Evolutionary conservation across 2,329 filamentous ascomycete species (phyloP), one percentile per base, ranked within the genome.

Genomic region (Fusarium foetens): DNA sequence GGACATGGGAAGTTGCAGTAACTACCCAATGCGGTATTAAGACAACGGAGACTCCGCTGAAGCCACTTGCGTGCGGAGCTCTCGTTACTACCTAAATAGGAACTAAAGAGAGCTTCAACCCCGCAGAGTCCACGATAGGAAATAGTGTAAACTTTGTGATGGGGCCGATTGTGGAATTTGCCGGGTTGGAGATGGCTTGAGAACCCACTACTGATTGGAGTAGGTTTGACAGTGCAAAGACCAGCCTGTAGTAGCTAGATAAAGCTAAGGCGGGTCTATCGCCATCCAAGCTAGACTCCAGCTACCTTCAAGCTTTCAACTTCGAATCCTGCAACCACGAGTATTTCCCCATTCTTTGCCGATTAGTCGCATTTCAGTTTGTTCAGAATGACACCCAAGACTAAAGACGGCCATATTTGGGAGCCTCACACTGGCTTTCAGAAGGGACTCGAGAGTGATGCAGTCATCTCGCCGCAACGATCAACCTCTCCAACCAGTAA

Each of bases 361-460:
- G 6, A 5, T 33, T 19, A 33, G 12, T 17, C 8, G 0, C 10
- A 13, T 8, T 4, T 16, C 16, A 0, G 6, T 13, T 19, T 9
- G 16, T 8, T 19, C 3, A 49, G 8, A 5, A 49, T 51, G 48
- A 17, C 29, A 19, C 12, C n/a, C 8, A 51, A 51, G 12, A 35
- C 48, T 4, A 51, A 11, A 1, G 27, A 51, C 8, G 48, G 48
- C 0, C 48, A 51, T 16, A 35, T 51, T 0, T 51, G 48, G 48
- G 31, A 35, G 46, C 21, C 46, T 21, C 12, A 11, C 4, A 51
- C 31, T 25, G 31, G 48, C 31, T 35, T 51, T 21, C 29, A 51
- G 31, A 51, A 35, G 4, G 48, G 48, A 25, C 48, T 51, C 0
- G n/a, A 51, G 31, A 51, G n/a, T 1, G 48, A 51, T 6, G 31